Percentiles rank a stretch among this genome's conserved stretches.
These are phyloP conservation scores for Cyanodermella asteris DNA, from an alignment of 2,329 filamentous ascomycete species.

Conservation along the genomic window DNA sequence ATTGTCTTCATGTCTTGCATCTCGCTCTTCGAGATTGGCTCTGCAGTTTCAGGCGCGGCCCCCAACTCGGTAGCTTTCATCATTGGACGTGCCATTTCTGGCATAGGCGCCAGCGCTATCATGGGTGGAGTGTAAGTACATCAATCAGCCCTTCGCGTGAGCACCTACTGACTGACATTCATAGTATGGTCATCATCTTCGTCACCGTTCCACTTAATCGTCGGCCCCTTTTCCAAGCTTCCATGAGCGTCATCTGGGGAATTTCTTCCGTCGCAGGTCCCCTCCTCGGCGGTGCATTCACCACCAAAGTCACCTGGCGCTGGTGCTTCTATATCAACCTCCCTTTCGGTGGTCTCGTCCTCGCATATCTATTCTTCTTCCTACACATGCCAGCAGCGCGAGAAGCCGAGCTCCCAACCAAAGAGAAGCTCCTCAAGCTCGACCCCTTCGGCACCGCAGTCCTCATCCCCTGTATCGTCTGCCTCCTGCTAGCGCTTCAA, in stretches of 20 bases:
- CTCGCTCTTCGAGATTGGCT: conserved; percentile 12
- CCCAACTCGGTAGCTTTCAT: conserved; percentile 12
- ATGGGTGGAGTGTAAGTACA: neutral
- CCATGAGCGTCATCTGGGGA: conserved; percentile 12
- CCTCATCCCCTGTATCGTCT: conserved; percentile 3
- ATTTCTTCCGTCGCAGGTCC: neutral
- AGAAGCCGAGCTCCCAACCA: neutral
- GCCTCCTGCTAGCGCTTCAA: conserved; percentile 4
- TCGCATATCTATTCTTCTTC: conserved; percentile 7
- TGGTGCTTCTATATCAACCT: conserved; percentile 4
- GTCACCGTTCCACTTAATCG: conserved; percentile 20
- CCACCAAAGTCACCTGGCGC: conserved; percentile 8
- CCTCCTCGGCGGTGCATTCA: conserved; percentile 8
- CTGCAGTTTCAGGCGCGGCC: conserved; percentile 14
- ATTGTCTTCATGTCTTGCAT: conserved; percentile 9
- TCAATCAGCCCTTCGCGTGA: neutral
- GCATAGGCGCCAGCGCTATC: conserved; percentile 13
- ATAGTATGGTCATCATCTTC: no score
- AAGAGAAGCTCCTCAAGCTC: conserved; percentile 1
- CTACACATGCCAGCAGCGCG: conserved; percentile 18
- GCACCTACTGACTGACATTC: conserved; percentile 4
- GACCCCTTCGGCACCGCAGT: conserved; percentile 3
- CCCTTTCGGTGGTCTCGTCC: neutral
- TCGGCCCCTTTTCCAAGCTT: conserved; percentile 7
- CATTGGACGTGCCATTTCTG: conserved; percentile 22